Percentiles rank a stretch among this genome's conserved stretches.
Evolutionary conservation across 192 early-diverging fungal species (phyloP).

Genomic region (Coemansia sp.): DNA sequence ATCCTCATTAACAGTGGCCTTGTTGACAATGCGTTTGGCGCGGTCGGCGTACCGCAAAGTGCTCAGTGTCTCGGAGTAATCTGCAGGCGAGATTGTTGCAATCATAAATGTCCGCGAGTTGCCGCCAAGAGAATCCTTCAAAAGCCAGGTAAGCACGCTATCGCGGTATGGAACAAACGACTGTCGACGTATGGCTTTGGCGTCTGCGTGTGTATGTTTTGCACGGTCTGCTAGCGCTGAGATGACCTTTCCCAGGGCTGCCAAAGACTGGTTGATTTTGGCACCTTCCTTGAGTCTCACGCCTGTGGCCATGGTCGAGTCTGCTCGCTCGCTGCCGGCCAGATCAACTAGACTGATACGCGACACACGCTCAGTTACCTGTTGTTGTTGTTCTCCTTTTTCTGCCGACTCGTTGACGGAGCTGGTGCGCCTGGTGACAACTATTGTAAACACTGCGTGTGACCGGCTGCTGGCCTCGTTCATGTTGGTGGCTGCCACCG

Average conservation of each 20-base stretch:
- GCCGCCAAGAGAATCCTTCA: conserved; percentile 82
- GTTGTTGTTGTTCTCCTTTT: neutral
- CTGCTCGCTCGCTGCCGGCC: conserved; percentile 90
- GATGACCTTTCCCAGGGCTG: conserved; percentile 92
- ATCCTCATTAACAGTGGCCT: conserved; percentile 89
- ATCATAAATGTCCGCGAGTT: conserved; percentile 84
- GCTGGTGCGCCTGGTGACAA: conserved; percentile 65
- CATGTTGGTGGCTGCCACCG: conserved; percentile 92
- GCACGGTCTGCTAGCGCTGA: conserved; percentile 79
- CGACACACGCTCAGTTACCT: conserved; percentile 73
- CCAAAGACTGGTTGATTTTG: conserved; percentile 92
- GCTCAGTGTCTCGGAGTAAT: conserved; percentile 74
- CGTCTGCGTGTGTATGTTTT: conserved; percentile 42
- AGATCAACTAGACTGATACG: conserved; percentile 88
- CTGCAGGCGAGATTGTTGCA: conserved; percentile 75
- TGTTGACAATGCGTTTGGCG: conserved; percentile 88
- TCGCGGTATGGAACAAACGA: conserved; percentile 87
- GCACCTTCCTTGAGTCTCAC: conserved; percentile 85
- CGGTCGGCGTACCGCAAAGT: conserved; percentile 90
- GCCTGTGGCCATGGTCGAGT: conserved; percentile 82
- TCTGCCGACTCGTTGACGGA: neutral
- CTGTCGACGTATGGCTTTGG: conserved; percentile 10
- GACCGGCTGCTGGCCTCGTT: conserved; percentile 90
- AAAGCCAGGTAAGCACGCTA: conserved; percentile 82
- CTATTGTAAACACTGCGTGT: conserved; percentile 80